A percentile compares a stretch with the other conserved stretches of the same genome.
phyloP scores from a whole-genome alignment of 2,329 filamentous ascomycete species.

The Fusarium nematophilum region DNA sequence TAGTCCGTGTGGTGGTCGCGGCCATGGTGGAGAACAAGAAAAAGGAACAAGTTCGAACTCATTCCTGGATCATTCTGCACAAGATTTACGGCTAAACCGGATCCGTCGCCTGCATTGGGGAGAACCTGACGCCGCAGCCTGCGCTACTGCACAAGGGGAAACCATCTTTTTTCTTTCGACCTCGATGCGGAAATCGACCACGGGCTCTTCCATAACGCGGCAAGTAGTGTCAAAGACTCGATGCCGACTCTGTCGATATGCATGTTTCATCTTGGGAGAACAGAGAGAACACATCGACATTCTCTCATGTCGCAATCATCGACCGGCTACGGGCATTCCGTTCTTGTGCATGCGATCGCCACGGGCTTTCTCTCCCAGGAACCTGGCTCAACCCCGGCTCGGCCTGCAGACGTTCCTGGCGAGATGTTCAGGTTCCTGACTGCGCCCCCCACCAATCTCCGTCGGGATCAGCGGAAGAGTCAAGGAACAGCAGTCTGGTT shows the following conservation, averaged over 20 bases:
- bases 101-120: conserved; percentile 32
- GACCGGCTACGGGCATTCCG: background rate
- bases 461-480: conserved; percentile 14
- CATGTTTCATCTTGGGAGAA: background rate
- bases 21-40: conserved; percentile 24
- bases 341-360: conserved; percentile 6
- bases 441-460: conserved; percentile 36
- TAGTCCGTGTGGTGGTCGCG: conserved; percentile 23
- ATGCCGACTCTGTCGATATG: no score
- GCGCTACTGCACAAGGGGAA: conserved; percentile 19
- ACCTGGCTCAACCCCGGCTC: conserved; percentile 21
- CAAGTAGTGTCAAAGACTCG: no score
- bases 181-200: background rate
- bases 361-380: conserved; percentile 2
- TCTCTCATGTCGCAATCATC: conserved; percentile 7
- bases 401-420: conserved; percentile 26
- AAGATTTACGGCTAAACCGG: conserved; percentile 31
- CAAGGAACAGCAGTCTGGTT: background rate
- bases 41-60: conserved; percentile 1
- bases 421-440: conserved; percentile 8
- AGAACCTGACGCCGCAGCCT: conserved; percentile 9
- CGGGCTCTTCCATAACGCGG: background rate
- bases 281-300: background rate
- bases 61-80: conserved; percentile 3
- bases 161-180: conserved; percentile 4